Evolutionary conservation across 306 rosid species (phyloP), one percentile per base, ranked within the genome.

Genomic region (Arachis hypogaea): DNA sequence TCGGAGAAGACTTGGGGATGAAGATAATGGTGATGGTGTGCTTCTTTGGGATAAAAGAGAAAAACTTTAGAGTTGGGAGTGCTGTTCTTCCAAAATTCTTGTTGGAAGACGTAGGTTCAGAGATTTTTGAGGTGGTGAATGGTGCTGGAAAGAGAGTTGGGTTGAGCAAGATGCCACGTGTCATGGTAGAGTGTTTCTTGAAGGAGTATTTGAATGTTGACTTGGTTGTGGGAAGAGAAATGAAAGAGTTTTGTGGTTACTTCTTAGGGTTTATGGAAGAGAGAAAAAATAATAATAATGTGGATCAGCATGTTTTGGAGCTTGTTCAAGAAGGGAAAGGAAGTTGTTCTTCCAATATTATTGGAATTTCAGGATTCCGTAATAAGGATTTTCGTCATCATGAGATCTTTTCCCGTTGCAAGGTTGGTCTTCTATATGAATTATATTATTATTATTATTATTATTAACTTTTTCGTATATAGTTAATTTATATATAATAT

Each of bases 61-160:
- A 82, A 6, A 73, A 56, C 22, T 89, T 92, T 8, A 74, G 89
- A 59, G 77, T 58, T 4, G 96, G 98, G 50, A 76, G 82, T 0
- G 78, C 88, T 11, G 96, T 88, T 60, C 69, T 92, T 80, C 96
- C 93, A 0, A 92, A 92, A 71, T 92, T 83, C 52, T 81, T 85
- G 11, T 42, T 92, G 38, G 88, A 92, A 40, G 90, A 88, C 16
- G 92, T 89, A 18, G 93, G 93, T 4, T 46, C 11, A n/a, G 98
- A 92, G 61, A 83, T 72, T 1, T 70, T 83, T 51, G 87, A 88
- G 75, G 86, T 71, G 11, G 6, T 89, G 30, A 84, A n/a, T 9
- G 63, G 45, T 12, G 86, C 84, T 30, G 74, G 80, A 18, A 82
- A 33, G 61, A 92, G 71, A 67, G 86, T 92, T 8, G 92, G 85